phyloP scores from a whole-genome alignment of 2,329 filamentous ascomycete species.

The Gliomastix tumulicola region DNA sequence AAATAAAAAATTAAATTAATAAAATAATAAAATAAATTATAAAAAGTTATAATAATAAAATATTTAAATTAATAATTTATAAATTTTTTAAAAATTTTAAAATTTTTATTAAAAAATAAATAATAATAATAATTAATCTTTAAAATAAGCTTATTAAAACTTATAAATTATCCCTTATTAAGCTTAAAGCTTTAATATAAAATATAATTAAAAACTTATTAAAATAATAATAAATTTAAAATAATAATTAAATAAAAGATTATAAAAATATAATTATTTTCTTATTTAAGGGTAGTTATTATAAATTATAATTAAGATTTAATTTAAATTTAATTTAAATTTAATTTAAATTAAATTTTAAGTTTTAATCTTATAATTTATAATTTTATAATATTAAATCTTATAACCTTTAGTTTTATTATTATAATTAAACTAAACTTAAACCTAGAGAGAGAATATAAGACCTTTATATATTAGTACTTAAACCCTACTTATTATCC shows the following conservation, averaged over 20 bases:
- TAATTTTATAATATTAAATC: slow-evolving; percentile 1
- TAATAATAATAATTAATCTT: slow-evolving; percentile 2
- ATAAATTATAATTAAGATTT: slow-evolving; percentile 1
- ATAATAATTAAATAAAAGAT: neutral
- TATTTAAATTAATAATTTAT: neutral
- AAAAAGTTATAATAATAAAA: neutral
- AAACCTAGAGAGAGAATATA: too few species aligned
- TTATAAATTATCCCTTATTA: neutral
- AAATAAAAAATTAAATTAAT: neutral
- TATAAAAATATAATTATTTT: slow-evolving; percentile 1
- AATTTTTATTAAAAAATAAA: slow-evolving; percentile 1
- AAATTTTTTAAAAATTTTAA: slow-evolving; percentile 2
- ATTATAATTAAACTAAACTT: too few species aligned
- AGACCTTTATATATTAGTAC: too few species aligned
- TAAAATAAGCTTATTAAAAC: slow-evolving; percentile 2
- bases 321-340: slow-evolving; percentile 1
- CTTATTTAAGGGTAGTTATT: neutral
- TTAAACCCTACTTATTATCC: too few species aligned
- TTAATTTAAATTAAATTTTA: neutral
- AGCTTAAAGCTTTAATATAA: slow-evolving; percentile 1
- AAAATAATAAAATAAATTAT: slow-evolving; percentile 1
- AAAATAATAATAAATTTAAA: neutral
- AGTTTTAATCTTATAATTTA: neutral
- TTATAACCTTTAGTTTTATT: slow-evolving; percentile 1
- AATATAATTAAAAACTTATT: slow-evolving; percentile 1